Evolutionary conservation across 2,329 filamentous ascomycete species (phyloP).

Genomic region (Cladosporium sp.): DNA sequence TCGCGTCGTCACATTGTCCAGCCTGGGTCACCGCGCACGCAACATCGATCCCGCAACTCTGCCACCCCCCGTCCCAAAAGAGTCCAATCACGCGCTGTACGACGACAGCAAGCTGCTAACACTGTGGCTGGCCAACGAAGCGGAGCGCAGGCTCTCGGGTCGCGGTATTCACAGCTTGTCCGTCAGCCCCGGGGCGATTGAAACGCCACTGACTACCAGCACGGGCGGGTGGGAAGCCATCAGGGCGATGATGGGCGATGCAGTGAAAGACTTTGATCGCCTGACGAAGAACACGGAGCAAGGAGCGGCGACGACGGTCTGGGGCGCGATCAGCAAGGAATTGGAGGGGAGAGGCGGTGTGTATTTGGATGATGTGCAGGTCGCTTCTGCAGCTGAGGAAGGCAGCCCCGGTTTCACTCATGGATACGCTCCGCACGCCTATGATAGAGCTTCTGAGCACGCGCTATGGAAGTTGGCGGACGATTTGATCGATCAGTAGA

Average conservation of each 20-base stretch:
- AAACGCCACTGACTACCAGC: not conserved
- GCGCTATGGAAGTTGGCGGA: not conserved
- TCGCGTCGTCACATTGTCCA: conserved; percentile 42
- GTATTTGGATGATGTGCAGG: conserved; percentile 23
- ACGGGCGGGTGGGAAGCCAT: not conserved
- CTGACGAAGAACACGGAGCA: conserved; percentile 32
- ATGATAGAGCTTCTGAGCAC: not conserved
- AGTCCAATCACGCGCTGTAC: conserved; percentile 34
- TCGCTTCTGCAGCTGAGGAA: not conserved
- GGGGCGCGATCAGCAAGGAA: conserved; percentile 34
- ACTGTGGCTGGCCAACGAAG: conserved; percentile 48
- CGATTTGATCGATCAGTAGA: not conserved
- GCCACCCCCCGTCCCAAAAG: conserved; percentile 24
- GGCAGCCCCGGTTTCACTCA: not conserved
- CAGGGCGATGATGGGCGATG: not conserved
- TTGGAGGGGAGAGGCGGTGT: conserved; percentile 35
- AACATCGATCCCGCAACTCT: conserved; percentile 26
- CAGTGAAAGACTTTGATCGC: not conserved
- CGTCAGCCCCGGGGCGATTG: conserved; percentile 36
- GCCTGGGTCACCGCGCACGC: conserved; percentile 37
- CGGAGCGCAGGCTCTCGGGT: conserved; percentile 46
- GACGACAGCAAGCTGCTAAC: conserved; percentile 49
- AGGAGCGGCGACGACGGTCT: conserved; percentile 48
- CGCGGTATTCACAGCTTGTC: conserved; percentile 42
- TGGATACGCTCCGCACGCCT: not conserved